These are phyloP conservation scores for Paraphoma chrysanthemicola DNA, from an alignment of 2,329 filamentous ascomycete species.

Conservation along the genomic window DNA sequence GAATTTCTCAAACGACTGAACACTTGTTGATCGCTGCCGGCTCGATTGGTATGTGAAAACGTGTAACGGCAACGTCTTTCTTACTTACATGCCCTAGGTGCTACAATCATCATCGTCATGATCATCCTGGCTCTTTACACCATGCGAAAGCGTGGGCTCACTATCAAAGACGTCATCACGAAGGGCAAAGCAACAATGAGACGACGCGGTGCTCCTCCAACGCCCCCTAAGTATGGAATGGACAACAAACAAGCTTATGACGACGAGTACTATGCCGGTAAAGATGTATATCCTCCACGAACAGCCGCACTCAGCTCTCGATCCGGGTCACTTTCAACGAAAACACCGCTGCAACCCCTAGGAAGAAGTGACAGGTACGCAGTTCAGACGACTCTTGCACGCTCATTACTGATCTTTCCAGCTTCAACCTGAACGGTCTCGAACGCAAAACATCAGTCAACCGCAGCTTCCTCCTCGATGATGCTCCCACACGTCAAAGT, in stretches of 20 bases:
- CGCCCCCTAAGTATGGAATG: slow-evolving; percentile 29
- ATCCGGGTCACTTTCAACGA: slow-evolving; percentile 36
- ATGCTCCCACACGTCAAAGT: slow-evolving; percentile 29
- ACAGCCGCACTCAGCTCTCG: slow-evolving; percentile 27
- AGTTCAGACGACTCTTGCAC: not conserved
- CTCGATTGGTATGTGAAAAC: slow-evolving; percentile 42
- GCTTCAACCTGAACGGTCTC: slow-evolving; percentile 29
- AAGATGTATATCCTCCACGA: slow-evolving; percentile 34
- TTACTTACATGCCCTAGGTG: slow-evolving; percentile 36
- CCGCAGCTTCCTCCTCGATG: slow-evolving; percentile 37
- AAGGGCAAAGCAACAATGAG: slow-evolving; percentile 31
- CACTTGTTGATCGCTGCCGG: slow-evolving; percentile 50
- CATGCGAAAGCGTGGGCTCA: slow-evolving; percentile 47
- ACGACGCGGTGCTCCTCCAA: slow-evolving; percentile 25
- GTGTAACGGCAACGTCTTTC: not conserved
- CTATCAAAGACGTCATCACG: slow-evolving; percentile 36
- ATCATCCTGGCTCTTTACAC: slow-evolving; percentile 44
- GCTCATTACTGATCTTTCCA: slow-evolving; percentile 10
- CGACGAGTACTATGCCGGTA: slow-evolving; percentile 33
- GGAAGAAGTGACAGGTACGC: slow-evolving; percentile 39
- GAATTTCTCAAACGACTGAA: slow-evolving; percentile 46
- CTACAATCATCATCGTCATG: slow-evolving; percentile 48
- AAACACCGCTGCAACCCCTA: slow-evolving; percentile 36
- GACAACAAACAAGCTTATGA: slow-evolving; percentile 34
- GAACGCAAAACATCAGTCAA: slow-evolving; percentile 10